A percentile compares a stretch with the other conserved stretches of the same genome.
Evolutionary conservation across 108 stramenopile species (phyloP).

Genomic region (Skeletonema potamos): DNA sequence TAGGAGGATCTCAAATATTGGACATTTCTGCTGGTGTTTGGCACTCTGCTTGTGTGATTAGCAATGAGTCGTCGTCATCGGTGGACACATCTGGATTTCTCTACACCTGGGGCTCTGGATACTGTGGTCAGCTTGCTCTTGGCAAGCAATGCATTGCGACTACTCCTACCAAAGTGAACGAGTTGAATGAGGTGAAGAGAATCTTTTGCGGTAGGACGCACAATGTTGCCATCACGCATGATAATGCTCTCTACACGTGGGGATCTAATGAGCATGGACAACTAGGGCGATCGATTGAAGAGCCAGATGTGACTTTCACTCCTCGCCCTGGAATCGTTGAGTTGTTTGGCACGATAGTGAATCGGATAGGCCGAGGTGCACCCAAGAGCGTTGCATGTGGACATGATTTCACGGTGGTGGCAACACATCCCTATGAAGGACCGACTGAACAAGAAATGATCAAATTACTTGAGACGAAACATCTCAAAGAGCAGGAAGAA

Average conservation of each 20-base stretch:
- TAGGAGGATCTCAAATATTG: constrained; percentile 24
- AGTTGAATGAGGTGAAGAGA: constrained; percentile 33
- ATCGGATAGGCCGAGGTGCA: constrained; percentile 65
- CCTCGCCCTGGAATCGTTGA: constrained; percentile 67
- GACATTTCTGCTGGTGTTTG: constrained; percentile 61
- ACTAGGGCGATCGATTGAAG: constrained; percentile 13
- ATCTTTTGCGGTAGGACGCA: constrained; percentile 66
- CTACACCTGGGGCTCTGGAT: constrained; percentile 73
- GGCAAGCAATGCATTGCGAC: constrained; percentile 35
- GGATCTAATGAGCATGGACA: constrained; percentile 43
- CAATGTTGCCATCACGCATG: constrained; percentile 59
- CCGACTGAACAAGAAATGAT: constrained; percentile 51
- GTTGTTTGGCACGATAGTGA: constrained; percentile 75
- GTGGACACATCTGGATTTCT: constrained; percentile 58
- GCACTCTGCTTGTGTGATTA: constrained; percentile 67
- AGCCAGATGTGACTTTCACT: constrained; percentile 22
- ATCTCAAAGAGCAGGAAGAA: constrained; percentile 42
- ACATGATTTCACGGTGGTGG: constrained; percentile 68
- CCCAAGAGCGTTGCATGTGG: constrained; percentile 65
- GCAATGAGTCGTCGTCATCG: constrained; percentile 50
- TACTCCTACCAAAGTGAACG: constrained; percentile 49
- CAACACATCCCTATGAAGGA: constrained; percentile 72
- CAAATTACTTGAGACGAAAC: constrained; percentile 46
- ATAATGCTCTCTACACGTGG: constrained; percentile 82
- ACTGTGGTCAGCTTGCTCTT: constrained; percentile 71